phyloP scores from a whole-genome alignment of 2,329 filamentous ascomycete genomes.

The Aureobasidium sp. region DNA sequence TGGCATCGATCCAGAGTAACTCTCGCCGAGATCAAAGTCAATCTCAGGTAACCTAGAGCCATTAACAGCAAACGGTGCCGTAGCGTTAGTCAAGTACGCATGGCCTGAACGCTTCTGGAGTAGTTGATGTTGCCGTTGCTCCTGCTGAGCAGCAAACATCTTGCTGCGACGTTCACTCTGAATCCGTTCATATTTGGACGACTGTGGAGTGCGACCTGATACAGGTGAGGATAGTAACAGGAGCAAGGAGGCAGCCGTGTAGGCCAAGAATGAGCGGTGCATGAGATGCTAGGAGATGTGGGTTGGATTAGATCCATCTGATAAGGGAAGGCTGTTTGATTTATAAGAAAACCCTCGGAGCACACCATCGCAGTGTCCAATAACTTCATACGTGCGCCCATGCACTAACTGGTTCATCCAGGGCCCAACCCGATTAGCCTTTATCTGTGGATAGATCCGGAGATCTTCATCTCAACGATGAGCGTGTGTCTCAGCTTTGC shows the following conservation, averaged over 20 bases:
- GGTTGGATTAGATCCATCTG: not conserved
- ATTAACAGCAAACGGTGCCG: conserved; percentile 23
- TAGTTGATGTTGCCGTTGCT: not conserved
- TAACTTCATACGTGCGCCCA: not conserved
- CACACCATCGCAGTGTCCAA: not conserved
- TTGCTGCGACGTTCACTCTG: not conserved
- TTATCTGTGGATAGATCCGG: conserved; percentile 11
- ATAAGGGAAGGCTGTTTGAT: not conserved
- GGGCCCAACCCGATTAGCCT: not conserved
- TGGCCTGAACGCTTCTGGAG: not conserved
- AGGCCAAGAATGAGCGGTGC: not conserved
- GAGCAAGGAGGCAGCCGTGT: not conserved
- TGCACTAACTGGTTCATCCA: not conserved
- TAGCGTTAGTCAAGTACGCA: not conserved
- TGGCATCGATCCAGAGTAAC: conserved; percentile 32
- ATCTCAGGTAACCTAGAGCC: conserved; percentile 30
- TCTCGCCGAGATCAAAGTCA: conserved; percentile 39
- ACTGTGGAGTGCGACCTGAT: not conserved
- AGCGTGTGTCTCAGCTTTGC: not conserved
- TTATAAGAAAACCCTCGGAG: not conserved
- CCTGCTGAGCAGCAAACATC: not conserved
- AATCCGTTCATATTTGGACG: not conserved
- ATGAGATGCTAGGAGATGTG: not conserved
- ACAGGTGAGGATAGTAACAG: not conserved
- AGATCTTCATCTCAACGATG: conserved; percentile 1